A percentile compares a stretch with the other conserved stretches of the same genome.
Conservation (phyloP, 306 rosid species). For the Cercis canadensis region DNA sequence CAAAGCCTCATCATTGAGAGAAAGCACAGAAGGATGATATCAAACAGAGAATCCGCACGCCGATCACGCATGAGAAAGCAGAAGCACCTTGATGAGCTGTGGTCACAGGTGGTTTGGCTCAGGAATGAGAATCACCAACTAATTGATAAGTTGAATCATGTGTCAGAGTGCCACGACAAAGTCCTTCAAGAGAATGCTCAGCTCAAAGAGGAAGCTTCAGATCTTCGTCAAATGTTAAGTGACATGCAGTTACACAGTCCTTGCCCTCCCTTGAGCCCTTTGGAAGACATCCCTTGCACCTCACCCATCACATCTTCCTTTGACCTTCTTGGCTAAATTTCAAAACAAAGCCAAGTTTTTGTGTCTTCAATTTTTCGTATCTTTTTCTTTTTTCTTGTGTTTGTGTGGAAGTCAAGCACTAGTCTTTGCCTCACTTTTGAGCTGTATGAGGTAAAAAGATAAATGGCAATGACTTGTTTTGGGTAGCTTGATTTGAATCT, state of each 20-base stretch:
- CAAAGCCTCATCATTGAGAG: slow-evolving; percentile 73
- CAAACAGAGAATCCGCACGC: slow-evolving; percentile 93
- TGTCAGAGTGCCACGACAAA: slow-evolving; percentile 64
- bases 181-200: slow-evolving; percentile 72
- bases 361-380: neutral
- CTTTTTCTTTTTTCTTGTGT: slow-evolving; percentile 16
- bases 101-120: slow-evolving; percentile 95
- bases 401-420: slow-evolving; percentile 38
- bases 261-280: slow-evolving; percentile 52
- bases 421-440: slow-evolving; percentile 39
- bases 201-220: slow-evolving; percentile 74
- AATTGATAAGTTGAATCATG: slow-evolving; percentile 68
- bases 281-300: slow-evolving; percentile 59
- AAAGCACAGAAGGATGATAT: slow-evolving; percentile 89
- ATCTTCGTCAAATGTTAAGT: slow-evolving; percentile 74
- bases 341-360: slow-evolving; percentile 25
- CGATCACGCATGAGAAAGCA: slow-evolving; percentile 93
- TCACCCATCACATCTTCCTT: slow-evolving; percentile 57
- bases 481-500: slow-evolving; percentile 42
- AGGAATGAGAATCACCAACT: slow-evolving; percentile 83
- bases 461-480: slow-evolving; percentile 52
- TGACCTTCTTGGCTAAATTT: slow-evolving; percentile 55
- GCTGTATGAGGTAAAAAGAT: slow-evolving; percentile 47
- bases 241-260: slow-evolving; percentile 72
- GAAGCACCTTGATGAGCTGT: slow-evolving; percentile 89